phyloP scores from a whole-genome alignment of 2,329 filamentous ascomycete species.

The Curvularia spicifera region DNA sequence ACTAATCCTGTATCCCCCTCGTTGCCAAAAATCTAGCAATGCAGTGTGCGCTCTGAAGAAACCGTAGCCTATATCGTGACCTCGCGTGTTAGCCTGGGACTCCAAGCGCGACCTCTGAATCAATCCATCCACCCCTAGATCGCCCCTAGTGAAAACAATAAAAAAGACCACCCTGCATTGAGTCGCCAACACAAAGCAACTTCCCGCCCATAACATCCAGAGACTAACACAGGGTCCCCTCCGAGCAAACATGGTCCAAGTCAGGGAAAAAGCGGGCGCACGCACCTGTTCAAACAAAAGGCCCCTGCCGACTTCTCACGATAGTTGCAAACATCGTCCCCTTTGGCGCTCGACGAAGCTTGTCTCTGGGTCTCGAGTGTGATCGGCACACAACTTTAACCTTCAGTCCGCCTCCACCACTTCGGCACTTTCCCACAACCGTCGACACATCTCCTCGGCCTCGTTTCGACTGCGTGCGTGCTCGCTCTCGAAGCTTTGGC shows the following conservation, averaged over 20 bases:
- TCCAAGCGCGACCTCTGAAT: not conserved
- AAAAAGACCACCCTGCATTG: not conserved
- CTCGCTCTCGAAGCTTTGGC: conserved; percentile 42
- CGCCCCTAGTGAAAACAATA: not conserved
- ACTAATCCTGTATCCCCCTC: not conserved
- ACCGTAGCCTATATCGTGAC: not conserved
- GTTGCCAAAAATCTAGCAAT: not conserved
- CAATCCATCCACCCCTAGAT: not conserved
- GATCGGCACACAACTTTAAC: conserved; percentile 7
- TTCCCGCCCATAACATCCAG: not conserved
- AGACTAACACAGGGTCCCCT: not conserved
- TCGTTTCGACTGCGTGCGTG: conserved; percentile 38
- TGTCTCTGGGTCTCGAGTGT: not conserved
- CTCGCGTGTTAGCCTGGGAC: not conserved
- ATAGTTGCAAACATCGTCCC: conserved; percentile 10
- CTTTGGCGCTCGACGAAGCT: conserved; percentile 6
- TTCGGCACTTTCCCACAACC: conserved; percentile 51
- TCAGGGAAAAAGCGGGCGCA: conserved; percentile 11
- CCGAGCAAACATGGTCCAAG: conserved; percentile 3
- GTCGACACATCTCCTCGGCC: conserved; percentile 49
- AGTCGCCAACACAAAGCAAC: conserved; percentile 3
- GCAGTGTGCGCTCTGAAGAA: not conserved
- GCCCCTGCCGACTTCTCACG: conserved; percentile 2
- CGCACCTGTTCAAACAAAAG: conserved; percentile 13
- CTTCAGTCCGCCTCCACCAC: conserved; percentile 46